Percentiles rank a stretch among this genome's conserved stretches.
Evolutionary conservation across 2,329 filamentous ascomycete genomes (phyloP).

Genomic region (Aspergillus ruber): DNA sequence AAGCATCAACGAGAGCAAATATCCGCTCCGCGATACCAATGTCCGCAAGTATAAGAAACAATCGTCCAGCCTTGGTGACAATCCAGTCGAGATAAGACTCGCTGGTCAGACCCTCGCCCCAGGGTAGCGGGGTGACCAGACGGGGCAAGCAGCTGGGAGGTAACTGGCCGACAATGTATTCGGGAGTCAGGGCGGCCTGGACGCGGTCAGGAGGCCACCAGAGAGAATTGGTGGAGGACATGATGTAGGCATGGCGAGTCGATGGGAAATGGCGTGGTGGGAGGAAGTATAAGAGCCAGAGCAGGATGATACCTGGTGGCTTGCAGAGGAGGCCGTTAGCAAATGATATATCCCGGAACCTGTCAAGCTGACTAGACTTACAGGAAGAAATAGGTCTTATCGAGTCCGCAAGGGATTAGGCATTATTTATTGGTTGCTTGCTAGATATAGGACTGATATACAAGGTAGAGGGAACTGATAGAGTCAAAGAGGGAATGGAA

Average conservation of each 20-base stretch:
- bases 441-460: too few relatives aligned
- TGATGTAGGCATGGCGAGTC: slow-evolving; percentile 14
- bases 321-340: too few relatives aligned
- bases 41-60: slow-evolving; percentile 55
- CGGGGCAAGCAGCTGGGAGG: slow-evolving; percentile 30
- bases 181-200: slow-evolving; percentile 35
- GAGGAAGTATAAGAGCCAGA: too few relatives aligned
- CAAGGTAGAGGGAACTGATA: too few relatives aligned
- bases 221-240: slow-evolving; percentile 27
- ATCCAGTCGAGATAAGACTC: slow-evolving; percentile 59
- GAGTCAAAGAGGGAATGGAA: too few relatives aligned
- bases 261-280: background rate
- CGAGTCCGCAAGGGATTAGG: too few relatives aligned
- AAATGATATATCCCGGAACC: too few relatives aligned
- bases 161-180: slow-evolving; percentile 33
- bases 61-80: slow-evolving; percentile 48
- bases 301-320: too few relatives aligned
- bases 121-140: slow-evolving; percentile 33
- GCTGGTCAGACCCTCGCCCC: slow-evolving; percentile 41
- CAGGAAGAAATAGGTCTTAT: too few relatives aligned
- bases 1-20: slow-evolving; percentile 55
- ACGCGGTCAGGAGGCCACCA: slow-evolving; percentile 45
- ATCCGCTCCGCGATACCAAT: slow-evolving; percentile 59
- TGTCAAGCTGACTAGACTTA: too few relatives aligned
- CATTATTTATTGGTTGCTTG: too few relatives aligned